Percentiles rank a stretch among this genome's conserved stretches.
Conservation (phyloP, 1,284 basidiomycete genomes). For the Schizophyllum commune region DNA sequence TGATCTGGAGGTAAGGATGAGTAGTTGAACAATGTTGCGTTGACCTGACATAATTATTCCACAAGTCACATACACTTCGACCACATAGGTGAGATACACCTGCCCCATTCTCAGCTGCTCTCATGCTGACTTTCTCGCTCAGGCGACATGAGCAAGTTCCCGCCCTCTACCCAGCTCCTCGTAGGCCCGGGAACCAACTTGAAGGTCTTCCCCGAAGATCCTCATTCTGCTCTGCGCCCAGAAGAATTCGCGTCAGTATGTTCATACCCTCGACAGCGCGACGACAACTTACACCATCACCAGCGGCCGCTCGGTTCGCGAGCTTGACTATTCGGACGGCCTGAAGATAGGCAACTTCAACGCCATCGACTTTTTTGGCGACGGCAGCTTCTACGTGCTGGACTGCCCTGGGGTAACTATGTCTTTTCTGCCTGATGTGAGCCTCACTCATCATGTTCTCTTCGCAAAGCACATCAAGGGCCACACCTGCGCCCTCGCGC, state of each 20-base stretch:
- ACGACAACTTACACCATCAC: no score
- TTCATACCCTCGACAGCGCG: no score
- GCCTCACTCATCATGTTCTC: neutral
- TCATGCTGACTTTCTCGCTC: neutral
- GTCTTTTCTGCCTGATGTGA: neutral
- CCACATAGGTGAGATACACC: conserved; percentile 6
- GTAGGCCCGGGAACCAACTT: conserved; percentile 10
- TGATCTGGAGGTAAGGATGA: conserved; percentile 17
- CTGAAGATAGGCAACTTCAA: conserved; percentile 8
- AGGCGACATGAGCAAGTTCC: conserved; percentile 18
- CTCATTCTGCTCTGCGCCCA: conserved; percentile 10
- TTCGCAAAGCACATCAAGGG: conserved; percentile 7
- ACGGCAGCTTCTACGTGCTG: conserved; percentile 14
- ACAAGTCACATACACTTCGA: conserved; percentile 18
- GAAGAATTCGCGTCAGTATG: conserved; percentile 7
- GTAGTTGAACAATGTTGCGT: neutral
- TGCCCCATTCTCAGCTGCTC: no score
- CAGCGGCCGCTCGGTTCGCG: neutral
- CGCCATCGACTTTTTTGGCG: conserved; percentile 13
- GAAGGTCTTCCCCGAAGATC: conserved; percentile 8
- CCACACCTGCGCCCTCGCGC: conserved; percentile 16
- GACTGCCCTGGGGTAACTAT: conserved; percentile 11
- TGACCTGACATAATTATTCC: neutral
- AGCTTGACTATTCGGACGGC: neutral
- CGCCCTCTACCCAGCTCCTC: conserved; percentile 14